Base-by-base conservation (phyloP, 352 stramenopile species). In the Blastocystis sp. region DNA sequence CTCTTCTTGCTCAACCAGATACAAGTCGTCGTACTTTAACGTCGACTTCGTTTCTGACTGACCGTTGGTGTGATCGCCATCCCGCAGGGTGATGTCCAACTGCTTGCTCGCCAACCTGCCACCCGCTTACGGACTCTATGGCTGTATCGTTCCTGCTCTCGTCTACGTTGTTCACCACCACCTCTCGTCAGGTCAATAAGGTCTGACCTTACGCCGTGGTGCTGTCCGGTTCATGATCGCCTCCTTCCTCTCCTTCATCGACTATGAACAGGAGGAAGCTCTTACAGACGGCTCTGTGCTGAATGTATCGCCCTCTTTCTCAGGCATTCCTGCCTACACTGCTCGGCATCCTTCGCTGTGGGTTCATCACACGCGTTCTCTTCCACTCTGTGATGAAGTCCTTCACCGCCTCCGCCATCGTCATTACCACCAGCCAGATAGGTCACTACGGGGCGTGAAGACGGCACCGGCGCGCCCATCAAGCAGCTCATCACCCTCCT, bases 51-150 rank as follows among this genome's bases (percentile, higher is more conserved):
- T 89, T 17, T 88, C 86, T 14, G 89, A 45, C 45, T 90, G 40
- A 77, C 79, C 17, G 89, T 90, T 7, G 89, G 89, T 65, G 71
- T 90, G 10, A 81, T 90, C 23, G 86, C 89, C 64, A 90, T 90
- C 43, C 89, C 89, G 10, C 89, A 89, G 38, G 59, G 70, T 2
- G n/a, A 80, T 80, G 70, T 23, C 70, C 43, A 67, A 80, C 41
- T 28, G 23, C 1, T 21, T 80, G 70, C 14, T 80, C 5, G 70
- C 70, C 38, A 80, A 80, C 38, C 4, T 80, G 23, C 70, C 70
- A 19, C 70, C 70, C 2, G 59, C 53, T 0, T 80, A 80, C 41
- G 70, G 70, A 56, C 59, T 80, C 21, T 80, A 80, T 56, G 48
- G 70, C 17, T 28, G 14, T 4, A 80, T 80, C 59, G 53, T 80